Conservation (phyloP, 2,329 filamentous ascomycete genomes). For the Aspergillus eucalypticola region DNA sequence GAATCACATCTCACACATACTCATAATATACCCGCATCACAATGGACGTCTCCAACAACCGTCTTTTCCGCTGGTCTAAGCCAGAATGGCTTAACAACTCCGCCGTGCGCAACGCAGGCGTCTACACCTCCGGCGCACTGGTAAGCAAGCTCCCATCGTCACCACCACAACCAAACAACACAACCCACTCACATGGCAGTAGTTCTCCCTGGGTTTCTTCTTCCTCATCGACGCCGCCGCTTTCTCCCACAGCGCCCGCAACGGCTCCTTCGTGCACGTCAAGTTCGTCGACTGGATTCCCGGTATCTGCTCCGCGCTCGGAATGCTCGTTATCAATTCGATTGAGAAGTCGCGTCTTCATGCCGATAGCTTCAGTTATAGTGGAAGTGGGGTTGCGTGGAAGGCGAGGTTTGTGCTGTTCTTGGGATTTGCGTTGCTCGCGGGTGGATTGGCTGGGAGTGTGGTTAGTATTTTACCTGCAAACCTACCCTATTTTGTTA, state of each 20-base stretch:
- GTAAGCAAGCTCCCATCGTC: slow-evolving; percentile 49
- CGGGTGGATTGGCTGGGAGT: slow-evolving; percentile 66
- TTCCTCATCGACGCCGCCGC: slow-evolving; percentile 67
- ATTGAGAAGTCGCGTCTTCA: slow-evolving; percentile 68
- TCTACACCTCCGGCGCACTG: slow-evolving; percentile 66
- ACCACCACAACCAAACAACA: not conserved
- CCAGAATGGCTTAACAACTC: slow-evolving; percentile 68
- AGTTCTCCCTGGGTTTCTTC: slow-evolving; percentile 72
- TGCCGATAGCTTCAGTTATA: slow-evolving; percentile 66
- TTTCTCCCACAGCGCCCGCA: slow-evolving; percentile 62
- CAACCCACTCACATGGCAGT: not conserved
- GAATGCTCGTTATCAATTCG: slow-evolving; percentile 72
- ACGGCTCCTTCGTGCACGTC: slow-evolving; percentile 63
- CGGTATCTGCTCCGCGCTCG: slow-evolving; percentile 67
- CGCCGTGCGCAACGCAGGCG: slow-evolving; percentile 63
- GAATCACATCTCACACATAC: not conserved
- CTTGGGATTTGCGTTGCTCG: slow-evolving; percentile 68
- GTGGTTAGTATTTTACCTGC: slow-evolving; percentile 48
- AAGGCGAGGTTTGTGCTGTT: slow-evolving; percentile 69
- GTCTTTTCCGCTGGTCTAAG: slow-evolving; percentile 67
- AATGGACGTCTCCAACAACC: slow-evolving; percentile 52
- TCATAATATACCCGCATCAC: not conserved
- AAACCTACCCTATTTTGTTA: slow-evolving; percentile 1
- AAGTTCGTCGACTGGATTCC: slow-evolving; percentile 74
- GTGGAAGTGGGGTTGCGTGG: slow-evolving; percentile 67